Conservation (phyloP, 257 asterid species). For the Jasminum sambac region DNA sequence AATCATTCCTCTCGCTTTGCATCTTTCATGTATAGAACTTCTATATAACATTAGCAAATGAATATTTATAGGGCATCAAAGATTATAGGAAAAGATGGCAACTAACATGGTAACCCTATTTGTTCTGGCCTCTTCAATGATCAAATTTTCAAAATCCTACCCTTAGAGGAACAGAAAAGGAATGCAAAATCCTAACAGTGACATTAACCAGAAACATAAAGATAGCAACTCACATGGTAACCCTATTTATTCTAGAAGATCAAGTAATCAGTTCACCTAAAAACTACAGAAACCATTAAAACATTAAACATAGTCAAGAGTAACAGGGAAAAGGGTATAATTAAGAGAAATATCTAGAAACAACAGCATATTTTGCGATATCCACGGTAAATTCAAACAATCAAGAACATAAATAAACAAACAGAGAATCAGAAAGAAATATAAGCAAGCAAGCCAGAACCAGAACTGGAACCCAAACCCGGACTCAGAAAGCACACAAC, state of each 20-base stretch:
- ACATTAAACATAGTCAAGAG: not conserved
- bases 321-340: not conserved
- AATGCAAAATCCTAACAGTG: not conserved
- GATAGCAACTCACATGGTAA: not conserved
- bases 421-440: conserved; percentile 1
- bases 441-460: not conserved
- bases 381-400: not conserved
- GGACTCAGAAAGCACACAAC: not conserved
- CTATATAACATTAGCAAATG: not conserved
- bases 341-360: not conserved
- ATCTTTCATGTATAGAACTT: not conserved
- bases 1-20: not conserved
- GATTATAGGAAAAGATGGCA: not conserved
- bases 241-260: not conserved
- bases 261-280: not conserved
- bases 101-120: too few species aligned
- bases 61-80: not conserved
- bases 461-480: not conserved
- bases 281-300: not conserved
- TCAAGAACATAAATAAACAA: conserved; percentile 1
- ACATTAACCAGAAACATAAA: not conserved
- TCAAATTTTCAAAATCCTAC: not conserved
- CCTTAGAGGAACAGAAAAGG: not conserved
- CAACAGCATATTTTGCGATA: not conserved
- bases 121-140: not conserved